Evolutionary conservation across 2,329 filamentous ascomycete species (phyloP), one percentile per base, ranked within the genome.

Genomic region (Neodidymelliopsis sp.): DNA sequence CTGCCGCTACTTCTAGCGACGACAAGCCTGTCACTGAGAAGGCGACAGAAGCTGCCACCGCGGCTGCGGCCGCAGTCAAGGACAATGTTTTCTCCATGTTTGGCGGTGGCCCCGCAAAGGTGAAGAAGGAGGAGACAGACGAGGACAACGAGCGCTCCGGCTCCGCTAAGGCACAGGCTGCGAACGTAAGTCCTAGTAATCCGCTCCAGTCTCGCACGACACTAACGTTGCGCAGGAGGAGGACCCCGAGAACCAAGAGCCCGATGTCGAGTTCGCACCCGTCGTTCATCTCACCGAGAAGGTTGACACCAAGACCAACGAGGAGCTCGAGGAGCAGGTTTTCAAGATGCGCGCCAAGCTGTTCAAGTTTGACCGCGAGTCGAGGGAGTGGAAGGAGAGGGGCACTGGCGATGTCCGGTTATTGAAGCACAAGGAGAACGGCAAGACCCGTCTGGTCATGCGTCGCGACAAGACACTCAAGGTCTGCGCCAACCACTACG

Each of bases 261-360:
- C 90, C 64, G 93, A 97, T 62, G 90, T 97, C 57, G 90, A 97
- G 79, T 99, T 97, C 79, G 91, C 96, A 81, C 94, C 94, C 60
- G 91, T 99, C 64, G 90, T 96, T 71, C 92, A 87, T 79, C 83
- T 99, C 71, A 97, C 93, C 56, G 91, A 99, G 82, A 94, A 95
- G 81, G 88, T 97, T 68, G 93, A 97, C 72, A 89, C 85, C 72
- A 96, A 96, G 84, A 97, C 94, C 76, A 96, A 97, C 80, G 94
- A 99, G 79, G 94, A 99, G 82, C 85, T 88, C 34, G 94, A 99
- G 82, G 92, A 97, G 81, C 90, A 96, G 81, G 82, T 86, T 28
- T 99, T 97, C 86, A 97, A 97, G 87, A 97, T 97, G 93, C 90
- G 94, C 69, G 94, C 94, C 72, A 99, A 99, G 85, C 88, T 99